These are phyloP conservation scores for Alliaria petiolata DNA, from an alignment of 345 rosid species.

Conservation along the genomic window DNA sequence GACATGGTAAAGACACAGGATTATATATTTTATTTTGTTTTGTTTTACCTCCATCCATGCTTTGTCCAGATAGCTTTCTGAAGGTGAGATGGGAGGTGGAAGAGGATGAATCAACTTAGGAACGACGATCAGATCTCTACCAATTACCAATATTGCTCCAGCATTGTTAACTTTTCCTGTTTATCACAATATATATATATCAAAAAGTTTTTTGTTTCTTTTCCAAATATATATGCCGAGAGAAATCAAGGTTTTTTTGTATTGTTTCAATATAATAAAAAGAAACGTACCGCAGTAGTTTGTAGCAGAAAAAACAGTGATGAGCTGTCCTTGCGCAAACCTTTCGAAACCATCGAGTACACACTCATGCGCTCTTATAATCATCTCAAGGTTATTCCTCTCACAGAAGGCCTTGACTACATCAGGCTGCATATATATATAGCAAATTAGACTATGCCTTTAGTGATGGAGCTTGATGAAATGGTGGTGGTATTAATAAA, in stretches of 20 bases:
- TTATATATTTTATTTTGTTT: background rate
- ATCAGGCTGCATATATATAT: slow-evolving; percentile 63
- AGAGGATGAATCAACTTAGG: slow-evolving; percentile 82
- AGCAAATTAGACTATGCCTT: background rate
- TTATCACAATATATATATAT: background rate
- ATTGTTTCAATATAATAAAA: background rate
- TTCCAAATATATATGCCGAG: too few species aligned
- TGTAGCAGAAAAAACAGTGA: slow-evolving; percentile 91
- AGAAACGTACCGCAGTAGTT: slow-evolving; percentile 76
- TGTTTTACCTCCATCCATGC: slow-evolving; percentile 55
- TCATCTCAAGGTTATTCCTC: slow-evolving; percentile 63
- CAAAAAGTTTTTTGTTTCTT: background rate
- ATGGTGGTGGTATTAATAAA: background rate
- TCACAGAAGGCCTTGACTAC: slow-evolving; percentile 69
- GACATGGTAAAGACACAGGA: background rate
- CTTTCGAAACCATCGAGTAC: slow-evolving; percentile 89
- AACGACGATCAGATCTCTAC: slow-evolving; percentile 66
- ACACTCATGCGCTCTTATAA: slow-evolving; percentile 87
- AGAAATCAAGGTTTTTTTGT: too few species aligned
- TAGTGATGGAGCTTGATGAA: background rate
- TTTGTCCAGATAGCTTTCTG: slow-evolving; percentile 58
- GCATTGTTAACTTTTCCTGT: slow-evolving; percentile 75
- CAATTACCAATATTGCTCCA: slow-evolving; percentile 87
- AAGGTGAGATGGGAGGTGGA: slow-evolving; percentile 81
- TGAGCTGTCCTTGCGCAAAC: slow-evolving; percentile 86